Base-by-base conservation (phyloP, 352 stramenopile genomes). In the Phytophthora niederhauseri region DNA sequence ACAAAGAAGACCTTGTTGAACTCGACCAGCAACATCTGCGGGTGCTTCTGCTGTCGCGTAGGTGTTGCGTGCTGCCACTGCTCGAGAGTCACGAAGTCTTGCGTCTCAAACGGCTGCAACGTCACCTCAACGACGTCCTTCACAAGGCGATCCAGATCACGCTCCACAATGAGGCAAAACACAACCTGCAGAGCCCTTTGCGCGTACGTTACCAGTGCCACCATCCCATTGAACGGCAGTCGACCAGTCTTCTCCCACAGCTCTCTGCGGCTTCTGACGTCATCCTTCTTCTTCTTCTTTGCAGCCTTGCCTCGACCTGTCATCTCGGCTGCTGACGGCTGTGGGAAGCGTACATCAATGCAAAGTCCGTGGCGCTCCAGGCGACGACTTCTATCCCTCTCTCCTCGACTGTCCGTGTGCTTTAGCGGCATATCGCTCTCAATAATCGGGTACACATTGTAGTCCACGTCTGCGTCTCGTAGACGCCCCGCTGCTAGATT, bases 1-100 rank as follows among this genome's bases (percentile, higher is more conserved):
- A 76, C 57, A 53, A 87, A 81, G 51, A 87, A 90, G 28, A 87
- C 61, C 46, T 81, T 82, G 48, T 78, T 80, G 22, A 87, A 79
- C 50, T 90, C 80, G 31, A 90, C 20, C 11, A 90, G 51, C 34
- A 83, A 22, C 24, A 82, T 77, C 6, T 45, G 38, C 8, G 56
- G 60, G 53, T 51, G 15, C 19, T 64, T 41, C 19, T 61, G 57
- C 19, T 71, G 53, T 55, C 64, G 17, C 34, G 28, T 8, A 17
- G 19, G 43, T 17, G 50, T 28, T 4, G 45, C 28, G 3, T 43
- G 24, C 14, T 69, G 68, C 72, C 72, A 77, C 9, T 12, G 24
- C 20, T 76, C 68, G 5, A 83, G 22, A 36, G 41, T 59, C 9
- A 41, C n/a, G 2, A 79, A 72, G 34, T 83, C 73, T 57, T 54